Evolutionary conservation across 1,284 basidiomycete genomes (phyloP), one percentile per base, ranked within the genome.

Genomic region (Ganoderma boninense): DNA sequence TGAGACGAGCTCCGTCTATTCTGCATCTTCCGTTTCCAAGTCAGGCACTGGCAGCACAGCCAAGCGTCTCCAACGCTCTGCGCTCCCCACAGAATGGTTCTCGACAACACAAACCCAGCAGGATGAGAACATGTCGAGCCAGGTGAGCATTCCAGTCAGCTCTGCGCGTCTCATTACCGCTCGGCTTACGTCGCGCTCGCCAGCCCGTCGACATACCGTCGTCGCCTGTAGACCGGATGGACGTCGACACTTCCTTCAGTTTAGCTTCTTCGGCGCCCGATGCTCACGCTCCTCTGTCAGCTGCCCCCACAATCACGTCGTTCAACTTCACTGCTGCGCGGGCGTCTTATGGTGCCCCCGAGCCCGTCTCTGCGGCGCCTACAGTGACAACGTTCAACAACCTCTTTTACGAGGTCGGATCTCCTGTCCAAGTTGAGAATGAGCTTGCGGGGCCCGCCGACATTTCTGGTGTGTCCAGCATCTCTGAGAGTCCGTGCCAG

Each of bases 11-110:
- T 62, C 71, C 74, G 69, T 72, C 64, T 74, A 61, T 73, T 82
- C 77, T 75, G 60, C 38, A 20, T 35, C 49, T 16, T 64, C 63
- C 49, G 81, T 76, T 29, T 77, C 82, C 49, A 81, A 80, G 43
- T 76, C 84, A 7, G 83, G 79, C 77, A 82, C 80, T 3, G 83
- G 84, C 18, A 83, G 83, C 40, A 80, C 77, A 63, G 78, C 80
- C 42, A 92, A 90, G 78, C 85, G 84, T 60, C 87, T 82, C 20
- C 89, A 91, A 72, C 87, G 91, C 43, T 78, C 87, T 38, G 88
- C 87, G 2, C 79, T 93, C 66, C 92, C 92, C 20, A 76, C 80
- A 1, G 87, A 92, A 76, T 94, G 92, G 92, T 78, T 92, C 66
- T 64, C 79, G 2, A 29, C 77, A 29, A 42, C 75, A 42, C 75